A percentile compares a stretch with the other conserved stretches of the same genome.
phyloP scores from a whole-genome alignment of 768 basidiomycete genomes.

The Panus rudis region DNA sequence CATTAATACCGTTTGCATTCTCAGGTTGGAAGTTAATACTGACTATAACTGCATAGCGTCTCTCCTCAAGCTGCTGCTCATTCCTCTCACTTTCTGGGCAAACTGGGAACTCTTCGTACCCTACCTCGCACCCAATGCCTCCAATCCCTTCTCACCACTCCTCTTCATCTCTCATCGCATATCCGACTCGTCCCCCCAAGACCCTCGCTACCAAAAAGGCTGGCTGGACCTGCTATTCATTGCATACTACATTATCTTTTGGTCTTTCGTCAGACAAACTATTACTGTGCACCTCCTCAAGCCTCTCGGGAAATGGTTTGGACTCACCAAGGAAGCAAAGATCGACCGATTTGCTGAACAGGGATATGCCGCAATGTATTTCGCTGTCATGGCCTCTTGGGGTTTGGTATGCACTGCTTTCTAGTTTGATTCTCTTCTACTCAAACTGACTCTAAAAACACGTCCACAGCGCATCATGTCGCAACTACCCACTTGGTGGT shows the following conservation, averaged over 20 bases:
- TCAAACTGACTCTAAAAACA: background rate
- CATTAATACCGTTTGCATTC: constrained; percentile 4
- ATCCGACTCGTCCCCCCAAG: constrained; percentile 39
- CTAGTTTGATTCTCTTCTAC: background rate
- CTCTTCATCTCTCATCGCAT: constrained; percentile 64
- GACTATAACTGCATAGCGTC: constrained; percentile 37
- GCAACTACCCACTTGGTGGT: constrained; percentile 81
- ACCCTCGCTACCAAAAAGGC: constrained; percentile 62
- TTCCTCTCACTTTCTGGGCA: constrained; percentile 51
- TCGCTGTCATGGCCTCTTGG: constrained; percentile 56
- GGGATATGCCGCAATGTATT: constrained; percentile 81
- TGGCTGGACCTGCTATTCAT: constrained; percentile 74
- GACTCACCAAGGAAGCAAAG: constrained; percentile 59
- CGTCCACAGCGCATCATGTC: constrained; percentile 67
- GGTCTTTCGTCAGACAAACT: constrained; percentile 77
- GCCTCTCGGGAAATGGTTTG: constrained; percentile 62
- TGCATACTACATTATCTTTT: constrained; percentile 77
- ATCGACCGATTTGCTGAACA: constrained; percentile 86
- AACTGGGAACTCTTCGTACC: constrained; percentile 54
- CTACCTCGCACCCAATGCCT: constrained; percentile 36
- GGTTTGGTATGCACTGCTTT: constrained; percentile 54
- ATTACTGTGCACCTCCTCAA: constrained; percentile 56
- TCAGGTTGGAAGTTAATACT: background rate
- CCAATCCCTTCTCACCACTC: constrained; percentile 71
- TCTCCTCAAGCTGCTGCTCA: constrained; percentile 57